Evolutionary conservation across 192 early-diverging fungal genomes (phyloP).

Genomic region (Coemansia sp.): DNA sequence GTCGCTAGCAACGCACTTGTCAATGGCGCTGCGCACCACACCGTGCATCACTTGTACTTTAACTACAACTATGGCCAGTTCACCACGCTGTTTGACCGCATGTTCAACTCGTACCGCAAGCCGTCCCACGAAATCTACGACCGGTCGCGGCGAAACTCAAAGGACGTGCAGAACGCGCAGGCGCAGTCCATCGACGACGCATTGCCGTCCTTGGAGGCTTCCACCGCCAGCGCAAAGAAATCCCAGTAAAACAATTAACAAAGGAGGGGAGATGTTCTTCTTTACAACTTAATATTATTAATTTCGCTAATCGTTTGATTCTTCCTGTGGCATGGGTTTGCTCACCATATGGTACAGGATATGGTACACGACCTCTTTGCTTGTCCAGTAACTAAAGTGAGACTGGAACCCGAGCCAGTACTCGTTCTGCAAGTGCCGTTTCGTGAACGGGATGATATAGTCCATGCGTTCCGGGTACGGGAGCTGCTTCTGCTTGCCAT

Average conservation of each 20-base stretch:
- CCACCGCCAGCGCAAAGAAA: constrained; percentile 13
- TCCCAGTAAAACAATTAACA: constrained; percentile 9
- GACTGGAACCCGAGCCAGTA: constrained; percentile 56
- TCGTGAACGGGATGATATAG: constrained; percentile 52
- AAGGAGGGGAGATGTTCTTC: too few species aligned
- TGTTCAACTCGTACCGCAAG: constrained; percentile 70
- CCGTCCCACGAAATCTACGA: constrained; percentile 71
- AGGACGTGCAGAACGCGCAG: constrained; percentile 66
- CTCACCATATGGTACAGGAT: constrained; percentile 45
- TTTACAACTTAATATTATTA: too few species aligned
- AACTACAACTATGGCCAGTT: constrained; percentile 99
- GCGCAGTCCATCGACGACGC: constrained; percentile 62
- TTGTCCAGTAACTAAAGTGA: constrained; percentile 56
- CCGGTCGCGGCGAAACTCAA: constrained; percentile 61
- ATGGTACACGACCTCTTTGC: constrained; percentile 46
- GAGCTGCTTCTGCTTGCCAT: not conserved
- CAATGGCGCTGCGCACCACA: constrained; percentile 94
- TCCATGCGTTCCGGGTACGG: constrained; percentile 56
- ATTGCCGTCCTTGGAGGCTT: constrained; percentile 32
- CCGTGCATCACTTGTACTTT: constrained; percentile 98
- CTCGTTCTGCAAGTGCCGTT: constrained; percentile 51
- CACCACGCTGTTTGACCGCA: constrained; percentile 91
- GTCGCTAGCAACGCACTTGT: constrained; percentile 68
- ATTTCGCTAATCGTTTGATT: too few species aligned
- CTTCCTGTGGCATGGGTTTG: constrained; percentile 10